Percentiles rank a stretch among this genome's conserved stretches.
These are phyloP conservation scores for Proliferodiscus dingleyae DNA, from an alignment of 2,329 filamentous ascomycete genomes.

Conservation along the genomic window DNA sequence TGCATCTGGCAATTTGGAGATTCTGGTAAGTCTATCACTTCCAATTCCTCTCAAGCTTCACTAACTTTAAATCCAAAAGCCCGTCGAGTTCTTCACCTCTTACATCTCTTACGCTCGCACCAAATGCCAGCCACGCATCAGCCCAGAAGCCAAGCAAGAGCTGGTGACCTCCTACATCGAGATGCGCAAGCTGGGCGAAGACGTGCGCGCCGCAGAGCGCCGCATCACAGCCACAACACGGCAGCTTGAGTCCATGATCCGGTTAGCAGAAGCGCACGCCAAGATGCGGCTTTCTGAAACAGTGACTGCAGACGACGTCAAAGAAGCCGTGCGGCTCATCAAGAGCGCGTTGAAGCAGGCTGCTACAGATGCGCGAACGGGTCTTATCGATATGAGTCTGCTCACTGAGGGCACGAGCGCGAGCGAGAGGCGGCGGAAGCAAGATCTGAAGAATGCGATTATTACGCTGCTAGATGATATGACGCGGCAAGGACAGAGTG, in stretches of 20 bases:
- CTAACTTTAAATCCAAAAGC: slow-evolving; percentile 49
- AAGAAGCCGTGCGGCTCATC: slow-evolving; percentile 88
- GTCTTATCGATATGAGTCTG: slow-evolving; percentile 93
- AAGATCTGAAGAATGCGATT: slow-evolving; percentile 78
- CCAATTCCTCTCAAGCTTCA: slow-evolving; percentile 5
- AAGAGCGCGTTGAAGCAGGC: slow-evolving; percentile 92
- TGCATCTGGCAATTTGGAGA: slow-evolving; percentile 66
- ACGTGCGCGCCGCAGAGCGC: slow-evolving; percentile 82
- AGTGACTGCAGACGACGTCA: slow-evolving; percentile 78
- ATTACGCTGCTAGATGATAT: slow-evolving; percentile 75
- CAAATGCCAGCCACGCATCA: slow-evolving; percentile 78
- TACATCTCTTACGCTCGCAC: slow-evolving; percentile 96
- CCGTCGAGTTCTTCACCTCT: slow-evolving; percentile 89
- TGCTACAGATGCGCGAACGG: slow-evolving; percentile 86
- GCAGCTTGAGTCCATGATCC: slow-evolving; percentile 98
- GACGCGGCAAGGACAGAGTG: slow-evolving; percentile 60
- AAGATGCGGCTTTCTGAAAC: slow-evolving; percentile 84
- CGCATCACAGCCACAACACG: slow-evolving; percentile 96
- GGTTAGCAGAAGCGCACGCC: slow-evolving; percentile 89
- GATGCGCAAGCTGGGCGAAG: slow-evolving; percentile 89
- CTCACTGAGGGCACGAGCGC: slow-evolving; percentile 91
- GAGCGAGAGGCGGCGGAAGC: slow-evolving; percentile 75
- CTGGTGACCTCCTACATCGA: slow-evolving; percentile 85
- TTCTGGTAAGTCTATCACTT: slow-evolving; percentile 57
- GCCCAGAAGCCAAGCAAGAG: slow-evolving; percentile 72